These are phyloP conservation scores for Plantago ovata DNA, from an alignment of 257 asterid genomes.

Conservation along the genomic window DNA sequence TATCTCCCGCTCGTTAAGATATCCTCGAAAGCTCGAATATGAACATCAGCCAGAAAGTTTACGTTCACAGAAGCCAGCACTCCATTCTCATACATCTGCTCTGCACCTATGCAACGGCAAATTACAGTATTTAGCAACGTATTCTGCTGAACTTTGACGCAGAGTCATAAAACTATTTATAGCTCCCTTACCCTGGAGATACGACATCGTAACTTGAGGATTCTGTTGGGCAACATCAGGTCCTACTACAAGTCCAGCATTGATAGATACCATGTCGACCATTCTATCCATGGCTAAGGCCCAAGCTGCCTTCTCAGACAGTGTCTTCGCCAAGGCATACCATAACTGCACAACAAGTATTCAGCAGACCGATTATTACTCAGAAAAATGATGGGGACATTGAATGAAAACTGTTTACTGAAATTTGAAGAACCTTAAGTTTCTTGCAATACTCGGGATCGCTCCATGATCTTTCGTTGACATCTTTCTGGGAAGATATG, in stretches of 20 bases:
- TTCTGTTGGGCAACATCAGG: constrained; percentile 37
- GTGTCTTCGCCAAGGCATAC: constrained; percentile 45
- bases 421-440: constrained; percentile 25
- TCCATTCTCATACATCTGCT: constrained; percentile 44
- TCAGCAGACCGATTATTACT: not conserved
- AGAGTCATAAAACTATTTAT: not conserved
- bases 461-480: constrained; percentile 45
- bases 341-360: constrained; percentile 27
- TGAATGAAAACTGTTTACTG: not conserved
- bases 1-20: constrained; percentile 37
- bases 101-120: constrained; percentile 25
- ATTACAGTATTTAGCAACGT: not conserved
- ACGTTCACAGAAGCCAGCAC: constrained; percentile 39
- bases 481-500: constrained; percentile 30
- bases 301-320: constrained; percentile 43
- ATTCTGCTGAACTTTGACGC: not conserved
- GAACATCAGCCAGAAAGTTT: constrained; percentile 41
- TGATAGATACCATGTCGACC: constrained; percentile 42
- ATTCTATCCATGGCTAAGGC: constrained; percentile 44
- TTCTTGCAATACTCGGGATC: constrained; percentile 34
- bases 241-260: constrained; percentile 39
- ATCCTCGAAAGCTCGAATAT: constrained; percentile 41
- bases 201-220: constrained; percentile 33
- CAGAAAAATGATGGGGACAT: not conserved
- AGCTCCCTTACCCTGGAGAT: constrained; percentile 38